These are phyloP conservation scores for Canariomyces notabilis DNA, from an alignment of 2,329 filamentous ascomycete genomes.

Conservation along the genomic window DNA sequence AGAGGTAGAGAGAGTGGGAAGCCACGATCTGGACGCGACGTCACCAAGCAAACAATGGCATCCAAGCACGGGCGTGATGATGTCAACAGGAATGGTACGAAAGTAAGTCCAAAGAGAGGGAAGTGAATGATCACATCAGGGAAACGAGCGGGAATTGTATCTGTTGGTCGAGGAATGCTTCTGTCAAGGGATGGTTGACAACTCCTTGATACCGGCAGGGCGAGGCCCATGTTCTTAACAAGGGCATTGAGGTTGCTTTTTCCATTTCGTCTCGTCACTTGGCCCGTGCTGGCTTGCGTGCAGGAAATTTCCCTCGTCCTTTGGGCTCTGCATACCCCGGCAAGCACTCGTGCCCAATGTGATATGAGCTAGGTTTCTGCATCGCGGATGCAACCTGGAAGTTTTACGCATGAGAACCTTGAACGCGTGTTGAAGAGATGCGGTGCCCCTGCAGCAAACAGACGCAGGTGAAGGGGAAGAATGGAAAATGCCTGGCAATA, in stretches of 20 bases:
- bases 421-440: not conserved
- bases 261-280: not conserved
- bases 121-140: not conserved
- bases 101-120: not conserved
- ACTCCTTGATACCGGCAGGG: no score
- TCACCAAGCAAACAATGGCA: not conserved
- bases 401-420: not conserved
- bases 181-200: not conserved
- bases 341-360: slow-evolving; percentile 3
- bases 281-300: not conserved
- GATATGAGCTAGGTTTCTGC: not conserved
- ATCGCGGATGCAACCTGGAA: not conserved
- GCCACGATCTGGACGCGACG: not conserved
- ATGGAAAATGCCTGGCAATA: not conserved
- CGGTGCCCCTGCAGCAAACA: not conserved
- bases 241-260: not conserved
- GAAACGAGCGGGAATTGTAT: not conserved
- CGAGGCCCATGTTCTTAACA: no score
- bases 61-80: not conserved
- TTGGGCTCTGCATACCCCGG: not conserved
- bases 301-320: not conserved
- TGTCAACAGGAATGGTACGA: not conserved
- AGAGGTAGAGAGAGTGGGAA: not conserved
- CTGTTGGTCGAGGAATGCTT: not conserved
- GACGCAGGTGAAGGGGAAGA: not conserved